Base-by-base conservation (phyloP, 192 early-diverging fungal genomes). In the Gryganskiella cystojenkinii region DNA sequence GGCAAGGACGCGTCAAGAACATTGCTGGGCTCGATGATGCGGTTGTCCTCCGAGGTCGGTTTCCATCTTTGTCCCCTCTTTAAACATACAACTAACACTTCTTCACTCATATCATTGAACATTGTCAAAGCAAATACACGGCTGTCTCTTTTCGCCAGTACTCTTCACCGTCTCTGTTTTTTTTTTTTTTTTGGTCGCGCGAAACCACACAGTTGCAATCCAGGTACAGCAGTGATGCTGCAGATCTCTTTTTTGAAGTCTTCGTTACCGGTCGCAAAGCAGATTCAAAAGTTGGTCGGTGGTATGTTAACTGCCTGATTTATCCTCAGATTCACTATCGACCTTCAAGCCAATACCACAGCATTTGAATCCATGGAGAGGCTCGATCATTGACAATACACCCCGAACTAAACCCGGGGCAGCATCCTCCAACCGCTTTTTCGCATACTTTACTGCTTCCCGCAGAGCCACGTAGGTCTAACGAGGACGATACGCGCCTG, bases 181-280 rank as follows among this genome's bases (percentile, higher is more conserved):
- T n/a, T n/a, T n/a, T n/a, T n/a, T n/a, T n/a, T n/a, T n/a, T n/a
- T n/a, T n/a, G n/a, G n/a, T n/a, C n/a, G n/a, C n/a, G n/a, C n/a
- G n/a, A n/a, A n/a, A n/a, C n/a, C n/a, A n/a, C n/a, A n/a, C n/a
- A n/a, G n/a, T n/a, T n/a, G n/a, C n/a, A n/a, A n/a, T n/a, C n/a
- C n/a, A n/a, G n/a, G n/a, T n/a, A n/a, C n/a, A n/a, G 70, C 83
- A 1, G 67, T 87, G 17, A 66, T 89, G 17, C 87, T 84, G 59
- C 82, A 86, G 46, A 70, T 86, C 0, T 72, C 58, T 1, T 61
- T 83, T 25, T 56, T 69, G 5, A 67, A 69, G 19, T 75, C 82
- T 24, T 61, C 82, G 15, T 40, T 83, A 19, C 67, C 70, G n/a
- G 79, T 84, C 2, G 76, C 74, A 22, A 70, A 82, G 51, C 79